Base-by-base conservation (phyloP, 805 yeast genomes). In the Metschnikowia proteae region DNA sequence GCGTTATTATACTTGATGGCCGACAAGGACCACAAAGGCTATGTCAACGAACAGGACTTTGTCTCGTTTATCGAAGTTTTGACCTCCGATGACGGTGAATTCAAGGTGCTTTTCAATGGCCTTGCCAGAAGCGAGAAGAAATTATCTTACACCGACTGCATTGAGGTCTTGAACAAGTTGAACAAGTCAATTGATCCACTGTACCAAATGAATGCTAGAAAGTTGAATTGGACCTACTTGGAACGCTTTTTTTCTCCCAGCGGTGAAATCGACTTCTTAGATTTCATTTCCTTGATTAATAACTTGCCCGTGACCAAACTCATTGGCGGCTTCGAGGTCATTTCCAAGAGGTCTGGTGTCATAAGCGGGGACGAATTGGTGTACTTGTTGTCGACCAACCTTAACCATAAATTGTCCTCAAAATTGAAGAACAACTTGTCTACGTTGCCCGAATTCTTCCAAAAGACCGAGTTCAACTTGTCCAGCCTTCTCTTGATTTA, bases 1-100 rank as follows among this genome's bases (percentile, higher is more conserved):
- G 61, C 75, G 5, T 75, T 91, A 51, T 81, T 92, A 43, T 92
- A 86, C 62, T 73, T 86, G 48, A 82, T 89, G 27, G 88, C 96
- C 11, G 98, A 92, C 68, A 80, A 80, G 50, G 74, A 76, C 35
- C 73, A 76, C 48, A 80, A 81, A 55, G 97, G 97, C 6, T 82
- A 75, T 50, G 74, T 88, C 43, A 75, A 80, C 27, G 71, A 82
- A 43, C 64, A 72, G 26, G 97, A 92, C 62, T 92, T 96, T 86
- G 68, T 80, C 44, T 76, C 77, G 38, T 87, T 92, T 62, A 82
- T 86, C 58, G 74, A 77, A 51, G 75, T 74, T 31, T 66, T 79
- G 78, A 57, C 64, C 17, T 50, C 59, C 35, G 52, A 53, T 36
- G 63, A 65, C 40, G 76, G 74, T 43, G 80, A 78, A 59, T 72